Evolutionary conservation across 768 basidiomycete species (phyloP).

Genomic region (Auricularia sp.): DNA sequence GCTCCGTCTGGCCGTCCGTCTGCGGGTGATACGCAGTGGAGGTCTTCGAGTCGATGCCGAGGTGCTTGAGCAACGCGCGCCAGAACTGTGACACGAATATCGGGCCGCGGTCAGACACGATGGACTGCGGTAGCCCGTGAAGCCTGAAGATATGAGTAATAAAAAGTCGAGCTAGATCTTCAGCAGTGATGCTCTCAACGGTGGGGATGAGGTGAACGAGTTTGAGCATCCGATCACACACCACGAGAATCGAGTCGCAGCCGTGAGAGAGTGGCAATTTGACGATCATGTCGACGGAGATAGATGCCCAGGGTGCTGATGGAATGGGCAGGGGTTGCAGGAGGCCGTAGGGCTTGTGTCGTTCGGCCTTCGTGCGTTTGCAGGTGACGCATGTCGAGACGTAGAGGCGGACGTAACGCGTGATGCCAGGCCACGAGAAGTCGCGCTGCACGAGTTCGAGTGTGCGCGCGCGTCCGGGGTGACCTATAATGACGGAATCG

Average conservation of each 20-base stretch:
- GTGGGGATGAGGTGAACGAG: slow-evolving; percentile 34
- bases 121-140: slow-evolving; percentile 22
- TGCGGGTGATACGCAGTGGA: slow-evolving; percentile 38
- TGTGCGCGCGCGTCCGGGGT: slow-evolving; percentile 30
- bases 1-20: slow-evolving; percentile 31
- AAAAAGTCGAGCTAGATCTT: slow-evolving; percentile 30
- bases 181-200: slow-evolving; percentile 18
- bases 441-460: slow-evolving; percentile 22
- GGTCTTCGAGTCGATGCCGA: slow-evolving; percentile 20
- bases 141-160: slow-evolving; percentile 26
- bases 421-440: slow-evolving; percentile 32
- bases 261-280: slow-evolving; percentile 29
- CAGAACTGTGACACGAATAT: slow-evolving; percentile 27
- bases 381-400: slow-evolving; percentile 30
- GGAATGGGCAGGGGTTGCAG: slow-evolving; percentile 20
- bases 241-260: slow-evolving; percentile 28
- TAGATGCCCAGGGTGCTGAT: slow-evolving; percentile 22
- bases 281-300: slow-evolving; percentile 29
- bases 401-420: slow-evolving; percentile 20
- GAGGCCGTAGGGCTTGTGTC: slow-evolving; percentile 29
- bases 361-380: slow-evolving; percentile 23
- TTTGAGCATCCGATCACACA: slow-evolving; percentile 33
- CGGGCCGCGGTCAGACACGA: slow-evolving; percentile 22
- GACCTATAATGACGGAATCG: slow-evolving; percentile 31
- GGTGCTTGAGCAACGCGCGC: slow-evolving; percentile 16